Evolutionary conservation across 2,329 filamentous ascomycete genomes (phyloP).

Genomic region (Parascedosporium putredinis): DNA sequence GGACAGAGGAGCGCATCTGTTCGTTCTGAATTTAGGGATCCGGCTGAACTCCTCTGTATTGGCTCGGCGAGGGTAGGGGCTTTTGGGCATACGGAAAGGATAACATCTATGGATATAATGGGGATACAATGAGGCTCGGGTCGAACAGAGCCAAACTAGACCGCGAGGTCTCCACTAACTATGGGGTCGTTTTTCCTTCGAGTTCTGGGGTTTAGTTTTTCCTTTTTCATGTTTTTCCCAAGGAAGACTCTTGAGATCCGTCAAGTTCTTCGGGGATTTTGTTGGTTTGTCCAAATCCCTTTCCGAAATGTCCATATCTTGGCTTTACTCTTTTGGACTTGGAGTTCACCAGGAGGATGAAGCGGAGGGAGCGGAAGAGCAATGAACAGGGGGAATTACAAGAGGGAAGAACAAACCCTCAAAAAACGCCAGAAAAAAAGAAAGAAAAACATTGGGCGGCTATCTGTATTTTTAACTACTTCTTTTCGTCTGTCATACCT

Average conservation of each 20-base stretch:
- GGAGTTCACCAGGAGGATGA: too few species aligned
- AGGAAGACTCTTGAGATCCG: not conserved
- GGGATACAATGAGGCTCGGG: conserved; percentile 3
- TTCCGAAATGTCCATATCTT: too few species aligned
- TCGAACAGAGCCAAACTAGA: conserved; percentile 4
- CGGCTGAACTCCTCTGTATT: not conserved
- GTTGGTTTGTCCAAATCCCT: too few species aligned
- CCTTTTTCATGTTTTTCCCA: not conserved
- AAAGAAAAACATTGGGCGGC: conserved; percentile 9
- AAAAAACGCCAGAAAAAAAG: conserved; percentile 1
- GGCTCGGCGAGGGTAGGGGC: not conserved
- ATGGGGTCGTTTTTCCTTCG: conserved; percentile 3
- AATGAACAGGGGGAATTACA: too few species aligned
- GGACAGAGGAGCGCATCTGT: not conserved
- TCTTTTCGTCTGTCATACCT: too few species aligned
- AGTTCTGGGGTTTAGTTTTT: not conserved
- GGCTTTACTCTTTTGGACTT: too few species aligned
- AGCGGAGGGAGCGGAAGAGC: too few species aligned
- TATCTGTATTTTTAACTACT: conserved; percentile 9
- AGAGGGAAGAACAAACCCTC: not conserved
- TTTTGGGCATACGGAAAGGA: conserved; percentile 3
- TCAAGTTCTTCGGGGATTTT: not conserved
- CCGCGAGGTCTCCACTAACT: conserved; percentile 7
- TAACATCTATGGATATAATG: conserved; percentile 4
- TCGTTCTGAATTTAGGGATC: not conserved